Conservation (phyloP, 305 asterid species). For the Fraxinus latifolia region DNA sequence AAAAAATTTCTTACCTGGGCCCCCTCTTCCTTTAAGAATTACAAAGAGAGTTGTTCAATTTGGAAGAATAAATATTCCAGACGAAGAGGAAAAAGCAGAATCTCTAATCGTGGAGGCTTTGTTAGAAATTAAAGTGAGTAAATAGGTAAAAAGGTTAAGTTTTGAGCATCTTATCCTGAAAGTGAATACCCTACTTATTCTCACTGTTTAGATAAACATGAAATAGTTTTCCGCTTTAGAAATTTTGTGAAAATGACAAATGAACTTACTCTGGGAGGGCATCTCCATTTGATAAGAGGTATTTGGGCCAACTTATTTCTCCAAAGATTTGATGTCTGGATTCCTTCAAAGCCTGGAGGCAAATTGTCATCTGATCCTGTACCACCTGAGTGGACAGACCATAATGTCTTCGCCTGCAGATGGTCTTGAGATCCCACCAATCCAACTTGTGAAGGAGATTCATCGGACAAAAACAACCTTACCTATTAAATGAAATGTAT, state of each 20-base stretch:
- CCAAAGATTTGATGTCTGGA: slow-evolving; percentile 50
- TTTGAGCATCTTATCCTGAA: background rate
- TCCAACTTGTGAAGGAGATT: slow-evolving; percentile 76
- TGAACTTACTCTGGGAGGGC: slow-evolving; percentile 67
- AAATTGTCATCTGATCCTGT: slow-evolving; percentile 61
- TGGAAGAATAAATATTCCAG: background rate
- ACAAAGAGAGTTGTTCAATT: background rate
- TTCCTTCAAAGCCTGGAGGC: slow-evolving; percentile 91
- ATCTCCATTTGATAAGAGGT: slow-evolving; percentile 65
- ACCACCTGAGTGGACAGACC: slow-evolving; percentile 46
- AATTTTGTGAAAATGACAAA: background rate
- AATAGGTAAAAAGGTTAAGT: background rate
- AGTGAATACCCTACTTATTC: background rate
- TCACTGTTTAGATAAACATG: background rate
- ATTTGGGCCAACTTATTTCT: slow-evolving; percentile 59
- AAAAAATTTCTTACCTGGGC: background rate
- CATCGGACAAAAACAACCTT: slow-evolving; percentile 75
- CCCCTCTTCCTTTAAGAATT: background rate
- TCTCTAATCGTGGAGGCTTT: background rate
- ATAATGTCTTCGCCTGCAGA: slow-evolving; percentile 67
- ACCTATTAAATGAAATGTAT: slow-evolving; percentile 45
- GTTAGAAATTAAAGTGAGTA: background rate
- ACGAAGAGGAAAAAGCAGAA: background rate
- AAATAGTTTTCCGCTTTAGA: background rate
- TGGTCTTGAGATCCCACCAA: slow-evolving; percentile 61